Evolutionary conservation across 805 yeast genomes (phyloP), one percentile per base, ranked within the genome.

Genomic region (Schwanniomyces occidentalis): DNA sequence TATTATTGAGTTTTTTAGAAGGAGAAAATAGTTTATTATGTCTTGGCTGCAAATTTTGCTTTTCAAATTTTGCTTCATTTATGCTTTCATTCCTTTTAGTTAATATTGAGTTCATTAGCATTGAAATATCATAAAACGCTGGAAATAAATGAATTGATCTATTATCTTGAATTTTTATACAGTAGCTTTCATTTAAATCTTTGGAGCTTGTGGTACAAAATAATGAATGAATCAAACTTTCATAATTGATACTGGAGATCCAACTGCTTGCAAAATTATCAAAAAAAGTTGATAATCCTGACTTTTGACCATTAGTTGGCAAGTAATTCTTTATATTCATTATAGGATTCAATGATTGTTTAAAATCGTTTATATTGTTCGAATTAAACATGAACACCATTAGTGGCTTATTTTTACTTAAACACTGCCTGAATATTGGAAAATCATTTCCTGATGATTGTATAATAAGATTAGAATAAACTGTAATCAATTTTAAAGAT

Each of bases 261-360:
- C 77, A 74, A 8, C 50, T 52, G 16, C 48, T 45, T 0, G 76
- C 71, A 46, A 74, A 58, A 1, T 45, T 38, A 40, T 73, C 76
- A 46, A 73, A 71, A 32, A 69, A 62, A 8, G 35, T 35, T 8
- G 52, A 68, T 23, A 67, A 51, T 4, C 44, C 27, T 22, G 27
- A 19, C 13, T 37, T 41, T n/a, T 38, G 32, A 13, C 30, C 35
- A 22, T 29, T 16, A 7, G 23, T 30, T 9, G 41, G 30, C 9
- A 57, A 38, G 34, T 53, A 55, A 21, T 51, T 50, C 23, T 46
- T 49, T 20, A 54, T 35, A 21, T 42, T 54, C 43, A 52, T 43
- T 4, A 55, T 48, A 5, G 58, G 46, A 15, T 42, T 43, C 24
- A 37, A 35, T n/a, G 32, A 19, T 5, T 32, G 16, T 9, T 25